phyloP scores from a whole-genome alignment of 495 filamentous ascomycete species.

The Neurospora africana region DNA sequence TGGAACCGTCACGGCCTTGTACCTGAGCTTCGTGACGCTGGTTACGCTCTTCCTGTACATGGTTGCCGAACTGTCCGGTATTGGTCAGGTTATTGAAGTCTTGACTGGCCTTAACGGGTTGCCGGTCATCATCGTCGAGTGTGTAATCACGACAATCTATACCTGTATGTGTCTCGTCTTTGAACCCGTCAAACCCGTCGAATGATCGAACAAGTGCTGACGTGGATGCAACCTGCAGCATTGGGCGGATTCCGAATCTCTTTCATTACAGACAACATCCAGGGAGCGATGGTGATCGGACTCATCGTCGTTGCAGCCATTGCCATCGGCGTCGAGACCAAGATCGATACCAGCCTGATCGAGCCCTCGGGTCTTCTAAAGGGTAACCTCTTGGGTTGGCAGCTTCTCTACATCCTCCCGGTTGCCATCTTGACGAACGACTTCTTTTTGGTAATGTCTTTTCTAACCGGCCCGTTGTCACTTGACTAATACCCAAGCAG shows the following conservation, averaged over 20 bases:
- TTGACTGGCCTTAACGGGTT: slow-evolving; percentile 62
- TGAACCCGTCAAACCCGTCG: not conserved
- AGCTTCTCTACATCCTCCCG: slow-evolving; percentile 66
- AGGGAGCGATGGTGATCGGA: slow-evolving; percentile 59
- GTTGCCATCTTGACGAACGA: slow-evolving; percentile 67
- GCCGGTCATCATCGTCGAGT: slow-evolving; percentile 64
- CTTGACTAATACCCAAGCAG: slow-evolving; percentile 1
- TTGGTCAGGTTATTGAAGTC: slow-evolving; percentile 62
- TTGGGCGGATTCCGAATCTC: slow-evolving; percentile 68
- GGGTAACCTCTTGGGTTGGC: slow-evolving; percentile 57
- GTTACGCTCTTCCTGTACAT: slow-evolving; percentile 72
- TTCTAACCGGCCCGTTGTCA: not conserved
- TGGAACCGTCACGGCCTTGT: slow-evolving; percentile 51
- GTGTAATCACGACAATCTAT: slow-evolving; percentile 62
- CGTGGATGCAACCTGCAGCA: slow-evolving; percentile 32
- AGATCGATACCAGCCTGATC: slow-evolving; percentile 57
- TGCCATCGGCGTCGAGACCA: slow-evolving; percentile 57
- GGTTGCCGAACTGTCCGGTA: slow-evolving; percentile 64
- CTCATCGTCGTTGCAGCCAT: slow-evolving; percentile 61
- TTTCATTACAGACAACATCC: slow-evolving; percentile 68
- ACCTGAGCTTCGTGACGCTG: slow-evolving; percentile 60
- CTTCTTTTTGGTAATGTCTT: slow-evolving; percentile 48
- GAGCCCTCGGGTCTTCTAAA: slow-evolving; percentile 49
- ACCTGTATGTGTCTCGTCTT: slow-evolving; percentile 45
- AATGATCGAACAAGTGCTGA: slow-evolving; percentile 1